These are phyloP conservation scores for Trapa bicornis DNA, from an alignment of 345 rosid species.

Conservation along the genomic window DNA sequence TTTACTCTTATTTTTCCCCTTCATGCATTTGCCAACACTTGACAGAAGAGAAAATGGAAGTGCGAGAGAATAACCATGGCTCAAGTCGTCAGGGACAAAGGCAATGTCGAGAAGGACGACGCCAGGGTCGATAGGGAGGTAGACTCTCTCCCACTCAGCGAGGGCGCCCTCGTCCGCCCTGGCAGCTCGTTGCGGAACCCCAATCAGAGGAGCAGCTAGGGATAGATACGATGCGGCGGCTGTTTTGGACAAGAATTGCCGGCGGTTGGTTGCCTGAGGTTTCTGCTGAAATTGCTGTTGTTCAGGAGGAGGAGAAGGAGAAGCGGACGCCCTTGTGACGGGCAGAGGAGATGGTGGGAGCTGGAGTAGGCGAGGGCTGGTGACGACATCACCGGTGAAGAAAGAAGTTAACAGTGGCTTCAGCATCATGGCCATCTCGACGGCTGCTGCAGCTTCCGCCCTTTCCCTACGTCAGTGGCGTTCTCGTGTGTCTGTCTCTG, in stretches of 20 bases:
- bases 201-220: slow-evolving; percentile 7
- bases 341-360: neutral
- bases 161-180: slow-evolving; percentile 37
- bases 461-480: neutral
- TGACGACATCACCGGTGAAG: slow-evolving; percentile 6
- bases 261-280: slow-evolving; percentile 2
- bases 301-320: neutral
- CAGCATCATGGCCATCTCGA: slow-evolving; percentile 26
- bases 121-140: slow-evolving; percentile 73
- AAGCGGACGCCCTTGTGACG: slow-evolving; percentile 3
- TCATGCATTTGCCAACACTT: too few species aligned
- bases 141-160: slow-evolving; percentile 69
- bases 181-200: neutral
- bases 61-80: slow-evolving; percentile 32
- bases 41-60: neutral
- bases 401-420: slow-evolving; percentile 24
- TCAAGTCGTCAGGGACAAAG: slow-evolving; percentile 66
- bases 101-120: slow-evolving; percentile 93
- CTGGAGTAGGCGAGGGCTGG: slow-evolving; percentile 10
- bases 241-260: slow-evolving; percentile 9
- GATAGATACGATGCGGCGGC: slow-evolving; percentile 10
- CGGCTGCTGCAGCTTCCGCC: neutral
- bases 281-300: neutral
- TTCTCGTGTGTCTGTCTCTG: neutral
- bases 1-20: too few species aligned